phyloP scores from a whole-genome alignment of 805 yeast species.

The Wickerhamiella sorbophila region DNA sequence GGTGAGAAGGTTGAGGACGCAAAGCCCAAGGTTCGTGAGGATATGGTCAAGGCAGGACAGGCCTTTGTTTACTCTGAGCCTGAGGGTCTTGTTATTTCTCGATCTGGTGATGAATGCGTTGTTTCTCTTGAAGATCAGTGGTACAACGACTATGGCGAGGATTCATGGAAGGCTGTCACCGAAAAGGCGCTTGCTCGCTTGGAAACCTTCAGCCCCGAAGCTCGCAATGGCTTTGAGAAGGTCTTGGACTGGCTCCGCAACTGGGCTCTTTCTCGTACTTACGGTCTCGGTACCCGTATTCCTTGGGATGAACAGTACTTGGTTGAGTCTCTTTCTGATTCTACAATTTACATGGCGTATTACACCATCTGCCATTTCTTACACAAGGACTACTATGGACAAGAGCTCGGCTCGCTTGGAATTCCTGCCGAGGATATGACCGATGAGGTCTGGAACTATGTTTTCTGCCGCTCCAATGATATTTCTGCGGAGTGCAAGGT shows the following conservation, averaged over 20 bases:
- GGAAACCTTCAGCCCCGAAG: slow-evolving; percentile 71
- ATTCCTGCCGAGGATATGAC: slow-evolving; percentile 77
- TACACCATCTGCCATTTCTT: slow-evolving; percentile 80
- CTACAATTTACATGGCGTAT: slow-evolving; percentile 89
- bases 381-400: slow-evolving; percentile 78
- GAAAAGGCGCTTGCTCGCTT: slow-evolving; percentile 59
- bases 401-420: slow-evolving; percentile 52
- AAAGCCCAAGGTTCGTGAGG: slow-evolving; percentile 73
- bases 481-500: slow-evolving; percentile 38
- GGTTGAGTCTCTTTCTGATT: slow-evolving; percentile 90
- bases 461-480: slow-evolving; percentile 59
- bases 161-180: slow-evolving; percentile 69
- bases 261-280: slow-evolving; percentile 97
- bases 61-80: slow-evolving; percentile 94
- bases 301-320: slow-evolving; percentile 95
- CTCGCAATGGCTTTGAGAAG: slow-evolving; percentile 83
- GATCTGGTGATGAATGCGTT: slow-evolving; percentile 94
- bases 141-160: slow-evolving; percentile 97
- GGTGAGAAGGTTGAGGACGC: slow-evolving; percentile 89
- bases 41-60: slow-evolving; percentile 57
- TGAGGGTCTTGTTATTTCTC: slow-evolving; percentile 73
- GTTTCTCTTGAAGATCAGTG: slow-evolving; percentile 97
- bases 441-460: slow-evolving; percentile 83
- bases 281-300: slow-evolving; percentile 84
- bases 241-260: slow-evolving; percentile 91